These are phyloP conservation scores for Suhomyces wounanorum DNA, from an alignment of 1,139 yeast genomes.

Conservation along the genomic window DNA sequence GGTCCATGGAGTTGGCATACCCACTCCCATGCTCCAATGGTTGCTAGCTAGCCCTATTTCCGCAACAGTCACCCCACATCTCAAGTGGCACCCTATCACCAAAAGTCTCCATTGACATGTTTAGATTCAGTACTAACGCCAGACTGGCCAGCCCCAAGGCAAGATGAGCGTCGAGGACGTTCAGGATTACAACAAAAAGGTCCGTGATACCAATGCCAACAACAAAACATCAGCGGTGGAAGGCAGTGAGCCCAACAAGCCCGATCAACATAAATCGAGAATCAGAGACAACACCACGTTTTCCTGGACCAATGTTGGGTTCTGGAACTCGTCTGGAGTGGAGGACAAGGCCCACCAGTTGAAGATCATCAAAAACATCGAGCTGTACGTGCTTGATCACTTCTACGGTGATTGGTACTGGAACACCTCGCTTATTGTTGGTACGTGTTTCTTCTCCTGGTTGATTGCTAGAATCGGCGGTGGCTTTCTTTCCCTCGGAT, in stretches of 20 bases:
- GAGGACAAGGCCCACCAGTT: slow-evolving; percentile 32
- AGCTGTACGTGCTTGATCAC: slow-evolving; percentile 65
- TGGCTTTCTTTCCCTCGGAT: slow-evolving; percentile 52
- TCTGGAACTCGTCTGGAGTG: slow-evolving; percentile 32
- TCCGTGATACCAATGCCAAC: slow-evolving; percentile 19
- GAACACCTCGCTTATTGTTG: slow-evolving; percentile 63
- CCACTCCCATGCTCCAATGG: neutral
- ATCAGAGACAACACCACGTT: slow-evolving; percentile 38
- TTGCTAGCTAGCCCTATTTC: neutral
- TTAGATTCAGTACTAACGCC: slow-evolving; percentile 1
- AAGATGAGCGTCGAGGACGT: slow-evolving; percentile 28
- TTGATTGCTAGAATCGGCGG: slow-evolving; percentile 58
- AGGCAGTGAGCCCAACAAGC: slow-evolving; percentile 21
- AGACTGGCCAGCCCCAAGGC: slow-evolving; percentile 10
- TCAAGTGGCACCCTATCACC: no score
- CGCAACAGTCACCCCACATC: neutral
- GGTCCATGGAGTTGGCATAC: neutral
- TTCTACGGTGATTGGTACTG: slow-evolving; percentile 73
- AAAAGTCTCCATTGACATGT: neutral
- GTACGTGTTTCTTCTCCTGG: slow-evolving; percentile 77
- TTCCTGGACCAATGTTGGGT: slow-evolving; percentile 46
- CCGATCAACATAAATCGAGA: slow-evolving; percentile 21
- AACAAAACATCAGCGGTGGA: slow-evolving; percentile 28
- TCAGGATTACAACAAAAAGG: slow-evolving; percentile 31
- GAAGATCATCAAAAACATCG: slow-evolving; percentile 35